These are phyloP conservation scores for Stygiomarasmius scandens DNA, from an alignment of 1,284 basidiomycete genomes.

Conservation along the genomic window DNA sequence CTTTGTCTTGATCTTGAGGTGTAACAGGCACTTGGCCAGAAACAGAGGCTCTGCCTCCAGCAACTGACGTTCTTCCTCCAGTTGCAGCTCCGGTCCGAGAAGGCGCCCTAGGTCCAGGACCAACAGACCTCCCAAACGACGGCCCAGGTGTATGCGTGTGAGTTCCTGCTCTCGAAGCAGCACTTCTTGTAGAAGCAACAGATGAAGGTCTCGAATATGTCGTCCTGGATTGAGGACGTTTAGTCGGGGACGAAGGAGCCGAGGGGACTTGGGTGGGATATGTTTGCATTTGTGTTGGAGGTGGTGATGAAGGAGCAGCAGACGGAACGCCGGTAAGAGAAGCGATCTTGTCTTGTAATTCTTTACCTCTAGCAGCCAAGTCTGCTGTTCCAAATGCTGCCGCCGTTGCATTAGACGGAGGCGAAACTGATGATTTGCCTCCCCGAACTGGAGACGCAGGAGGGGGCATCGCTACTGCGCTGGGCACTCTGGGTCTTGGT, in stretches of 20 bases:
- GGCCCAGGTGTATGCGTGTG: neutral
- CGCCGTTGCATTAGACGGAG: constrained; percentile 34
- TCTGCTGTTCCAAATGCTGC: constrained; percentile 33
- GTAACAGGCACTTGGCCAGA: constrained; percentile 3
- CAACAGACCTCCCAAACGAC: neutral
- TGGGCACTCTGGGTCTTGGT: constrained; percentile 68
- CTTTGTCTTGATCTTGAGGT: neutral
- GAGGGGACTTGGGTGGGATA: constrained; percentile 17
- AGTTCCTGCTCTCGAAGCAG: neutral
- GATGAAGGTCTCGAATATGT: constrained; percentile 24
- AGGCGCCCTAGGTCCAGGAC: constrained; percentile 3
- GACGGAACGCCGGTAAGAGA: constrained; percentile 37
- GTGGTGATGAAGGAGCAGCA: constrained; percentile 15
- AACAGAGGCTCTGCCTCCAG: constrained; percentile 15
- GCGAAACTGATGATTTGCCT: constrained; percentile 25
- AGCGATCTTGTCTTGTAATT: constrained; percentile 56
- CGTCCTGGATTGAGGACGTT: constrained; percentile 29
- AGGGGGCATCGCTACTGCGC: constrained; percentile 77
- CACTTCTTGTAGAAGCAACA: constrained; percentile 13
- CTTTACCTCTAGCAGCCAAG: constrained; percentile 42
- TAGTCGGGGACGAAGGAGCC: constrained; percentile 15
- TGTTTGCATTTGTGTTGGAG: constrained; percentile 10
- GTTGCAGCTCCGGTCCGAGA: constrained; percentile 9
- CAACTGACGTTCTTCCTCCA: constrained; percentile 19
- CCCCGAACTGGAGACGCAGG: constrained; percentile 56